Percentiles rank a stretch among this genome's conserved stretches.
These are phyloP conservation scores for Pseudozyma flocculosa DNA, from an alignment of 1,284 basidiomycete genomes.

Conservation along the genomic window DNA sequence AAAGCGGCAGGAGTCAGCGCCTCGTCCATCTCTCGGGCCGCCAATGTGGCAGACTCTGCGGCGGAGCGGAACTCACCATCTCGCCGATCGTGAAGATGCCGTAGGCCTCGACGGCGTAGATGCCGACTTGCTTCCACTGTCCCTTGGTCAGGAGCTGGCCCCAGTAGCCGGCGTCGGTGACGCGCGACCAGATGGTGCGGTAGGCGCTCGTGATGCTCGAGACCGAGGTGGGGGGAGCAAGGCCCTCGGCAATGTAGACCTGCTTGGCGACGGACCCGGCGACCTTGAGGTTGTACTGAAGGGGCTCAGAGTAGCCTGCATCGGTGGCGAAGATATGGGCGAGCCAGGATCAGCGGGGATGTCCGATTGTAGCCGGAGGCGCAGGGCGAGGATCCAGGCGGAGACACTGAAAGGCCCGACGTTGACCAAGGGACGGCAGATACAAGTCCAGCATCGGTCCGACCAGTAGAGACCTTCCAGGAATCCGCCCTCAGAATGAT, in stretches of 20 bases:
- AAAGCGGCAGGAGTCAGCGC: neutral
- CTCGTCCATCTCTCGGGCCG: neutral
- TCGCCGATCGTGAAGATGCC: conserved; percentile 69
- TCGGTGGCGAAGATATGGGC: neutral
- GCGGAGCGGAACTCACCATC: conserved; percentile 35
- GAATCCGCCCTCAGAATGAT: too few species aligned
- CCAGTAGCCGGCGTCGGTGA: conserved; percentile 71
- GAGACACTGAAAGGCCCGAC: too few species aligned
- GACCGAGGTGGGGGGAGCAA: conserved; percentile 76
- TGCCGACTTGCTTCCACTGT: conserved; percentile 70
- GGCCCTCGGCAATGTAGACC: conserved; percentile 82
- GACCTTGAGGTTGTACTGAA: conserved; percentile 64
- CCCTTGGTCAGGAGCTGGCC: conserved; percentile 70
- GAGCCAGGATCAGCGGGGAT: neutral
- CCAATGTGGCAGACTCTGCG: neutral
- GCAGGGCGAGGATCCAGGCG: neutral
- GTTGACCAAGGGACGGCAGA: too few species aligned
- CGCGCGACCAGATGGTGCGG: conserved; percentile 70
- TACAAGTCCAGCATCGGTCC: too few species aligned
- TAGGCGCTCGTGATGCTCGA: conserved; percentile 71
- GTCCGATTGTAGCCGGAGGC: too few species aligned
- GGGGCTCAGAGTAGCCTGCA: conserved; percentile 38
- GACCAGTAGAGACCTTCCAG: too few species aligned
- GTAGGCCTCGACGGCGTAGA: conserved; percentile 87
- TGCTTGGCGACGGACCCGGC: conserved; percentile 82